Evolutionary conservation across 2,329 filamentous ascomycete genomes (phyloP).

Genomic region (Sordariomycetes sp.): DNA sequence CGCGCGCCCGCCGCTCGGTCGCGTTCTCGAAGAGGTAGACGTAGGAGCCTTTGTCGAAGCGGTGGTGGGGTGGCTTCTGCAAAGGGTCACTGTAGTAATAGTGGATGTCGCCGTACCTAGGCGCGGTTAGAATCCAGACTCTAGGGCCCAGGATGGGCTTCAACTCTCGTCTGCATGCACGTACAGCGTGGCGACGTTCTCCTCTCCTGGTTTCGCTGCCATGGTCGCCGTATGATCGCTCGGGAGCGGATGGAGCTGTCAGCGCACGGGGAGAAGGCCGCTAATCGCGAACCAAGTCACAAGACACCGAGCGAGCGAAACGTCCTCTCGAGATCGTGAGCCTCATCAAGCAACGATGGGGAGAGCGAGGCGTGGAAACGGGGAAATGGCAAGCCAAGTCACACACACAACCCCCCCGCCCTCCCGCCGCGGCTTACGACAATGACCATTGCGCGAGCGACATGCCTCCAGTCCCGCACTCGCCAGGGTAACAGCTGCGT

Average conservation of each 20-base stretch:
- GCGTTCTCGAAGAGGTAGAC: conserved; percentile 70
- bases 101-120: conserved; percentile 64
- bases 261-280: not conserved
- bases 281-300: not conserved
- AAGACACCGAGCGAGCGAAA: not conserved
- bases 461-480: not conserved
- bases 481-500: not conserved
- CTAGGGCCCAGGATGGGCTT: not conserved
- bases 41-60: conserved; percentile 70
- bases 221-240: conserved; percentile 16
- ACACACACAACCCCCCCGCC: not conserved
- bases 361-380: not conserved
- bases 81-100: conserved; percentile 63
- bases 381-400: not conserved
- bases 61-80: conserved; percentile 58
- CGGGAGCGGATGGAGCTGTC: not conserved
- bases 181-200: conserved; percentile 37
- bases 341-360: too few relatives aligned
- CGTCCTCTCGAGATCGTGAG: too few relatives aligned
- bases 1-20: conserved; percentile 49
- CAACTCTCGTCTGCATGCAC: conserved; percentile 8
- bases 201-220: conserved; percentile 33
- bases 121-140: not conserved
- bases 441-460: not conserved
- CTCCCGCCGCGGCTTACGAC: not conserved